Evolutionary conservation across 2,329 filamentous ascomycete species (phyloP).

Genomic region (Trichoderma guizhouense): DNA sequence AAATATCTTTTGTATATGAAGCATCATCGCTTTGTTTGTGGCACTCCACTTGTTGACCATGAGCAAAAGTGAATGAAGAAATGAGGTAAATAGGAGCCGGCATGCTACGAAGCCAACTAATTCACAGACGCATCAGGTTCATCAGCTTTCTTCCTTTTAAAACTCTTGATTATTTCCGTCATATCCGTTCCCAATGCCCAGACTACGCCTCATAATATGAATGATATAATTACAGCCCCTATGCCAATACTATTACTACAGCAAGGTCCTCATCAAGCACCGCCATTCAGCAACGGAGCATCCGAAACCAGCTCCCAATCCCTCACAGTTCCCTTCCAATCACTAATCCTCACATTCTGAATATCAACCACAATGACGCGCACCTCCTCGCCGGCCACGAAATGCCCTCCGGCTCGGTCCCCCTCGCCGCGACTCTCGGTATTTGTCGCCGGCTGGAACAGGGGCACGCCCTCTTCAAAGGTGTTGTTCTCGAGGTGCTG

Average conservation of each 20-base stretch:
- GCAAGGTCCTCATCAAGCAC: slow-evolving; percentile 23
- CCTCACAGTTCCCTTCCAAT: slow-evolving; percentile 90
- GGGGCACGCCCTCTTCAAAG: slow-evolving; percentile 56
- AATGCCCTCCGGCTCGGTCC: slow-evolving; percentile 55
- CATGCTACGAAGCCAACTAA: background rate
- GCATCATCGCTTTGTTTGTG: background rate
- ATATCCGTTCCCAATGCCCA: background rate
- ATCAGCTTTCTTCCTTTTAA: no score
- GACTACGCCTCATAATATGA: background rate
- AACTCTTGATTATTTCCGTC: background rate
- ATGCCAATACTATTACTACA: no score
- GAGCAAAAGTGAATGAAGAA: background rate
- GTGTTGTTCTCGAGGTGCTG: slow-evolving; percentile 90
- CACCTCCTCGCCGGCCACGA: slow-evolving; percentile 79
- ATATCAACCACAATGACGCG: slow-evolving; percentile 84
- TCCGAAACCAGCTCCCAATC: slow-evolving; percentile 62
- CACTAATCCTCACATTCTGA: slow-evolving; percentile 80
- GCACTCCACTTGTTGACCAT: background rate
- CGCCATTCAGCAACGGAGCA: slow-evolving; percentile 40
- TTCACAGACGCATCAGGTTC: background rate
- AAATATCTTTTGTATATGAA: background rate
- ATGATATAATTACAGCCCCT: background rate
- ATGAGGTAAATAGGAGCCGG: background rate
- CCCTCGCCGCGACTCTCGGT: slow-evolving; percentile 39
- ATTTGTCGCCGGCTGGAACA: slow-evolving; percentile 34